Conservation (phyloP, 2,329 filamentous ascomycete genomes). For the Fusarium stilboides region DNA sequence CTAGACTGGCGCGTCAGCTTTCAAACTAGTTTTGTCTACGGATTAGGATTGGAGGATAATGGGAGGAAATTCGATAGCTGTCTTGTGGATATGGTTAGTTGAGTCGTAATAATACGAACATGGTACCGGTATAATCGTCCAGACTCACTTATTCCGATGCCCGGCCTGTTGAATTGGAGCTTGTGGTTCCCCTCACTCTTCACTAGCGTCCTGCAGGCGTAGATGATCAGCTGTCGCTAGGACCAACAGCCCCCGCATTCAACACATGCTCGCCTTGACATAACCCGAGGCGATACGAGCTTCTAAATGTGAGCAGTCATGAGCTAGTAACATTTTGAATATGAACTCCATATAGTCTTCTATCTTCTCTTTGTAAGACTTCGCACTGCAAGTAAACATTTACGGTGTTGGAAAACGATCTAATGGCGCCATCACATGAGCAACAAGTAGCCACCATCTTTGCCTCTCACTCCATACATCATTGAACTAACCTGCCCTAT, state of each 20-base stretch:
- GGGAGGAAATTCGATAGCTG: no score
- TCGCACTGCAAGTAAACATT: accelerated
- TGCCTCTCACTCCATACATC: accelerated
- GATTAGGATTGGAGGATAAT: no score
- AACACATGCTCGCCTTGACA: not conserved
- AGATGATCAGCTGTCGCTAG: not conserved
- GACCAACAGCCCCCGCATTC: not conserved
- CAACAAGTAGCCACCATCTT: not conserved
- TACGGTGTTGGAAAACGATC: accelerated
- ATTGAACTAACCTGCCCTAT: not conserved
- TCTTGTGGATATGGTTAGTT: no score
- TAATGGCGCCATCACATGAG: not conserved
- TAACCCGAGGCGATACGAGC: not conserved
- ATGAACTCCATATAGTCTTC: not conserved
- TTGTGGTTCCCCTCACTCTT: no score
- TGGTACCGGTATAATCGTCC: no score
- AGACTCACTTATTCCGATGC: no score
- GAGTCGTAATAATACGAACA: no score
- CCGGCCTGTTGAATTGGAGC: no score
- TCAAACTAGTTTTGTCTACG: no score
- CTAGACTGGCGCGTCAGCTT: no score
- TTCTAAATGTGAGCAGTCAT: not conserved
- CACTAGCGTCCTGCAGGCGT: not conserved
- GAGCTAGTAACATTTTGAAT: accelerated
- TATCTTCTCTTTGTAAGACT: accelerated